These are phyloP conservation scores for Erythrophleum ivorense DNA, from an alignment of 331 rosid genomes.

Conservation along the genomic window DNA sequence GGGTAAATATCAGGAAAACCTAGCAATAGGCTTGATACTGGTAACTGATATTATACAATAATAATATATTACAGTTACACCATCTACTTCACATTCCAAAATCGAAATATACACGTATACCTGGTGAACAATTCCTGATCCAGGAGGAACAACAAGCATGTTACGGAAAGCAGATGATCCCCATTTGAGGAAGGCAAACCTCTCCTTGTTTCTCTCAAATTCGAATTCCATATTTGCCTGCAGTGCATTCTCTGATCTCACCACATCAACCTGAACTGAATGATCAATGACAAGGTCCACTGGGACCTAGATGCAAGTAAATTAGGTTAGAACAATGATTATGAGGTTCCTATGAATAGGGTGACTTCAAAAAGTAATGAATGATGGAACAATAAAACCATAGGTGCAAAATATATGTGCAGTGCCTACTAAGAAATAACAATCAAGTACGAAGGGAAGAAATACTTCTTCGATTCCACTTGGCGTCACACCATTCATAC, in stretches of 20 bases:
- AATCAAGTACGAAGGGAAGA: neutral
- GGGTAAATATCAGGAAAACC: neutral
- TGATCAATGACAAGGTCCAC: neutral
- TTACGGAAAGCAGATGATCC: slow-evolving; percentile 43
- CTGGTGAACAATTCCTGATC: slow-evolving; percentile 40
- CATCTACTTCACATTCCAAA: neutral
- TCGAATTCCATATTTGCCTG: slow-evolving; percentile 47
- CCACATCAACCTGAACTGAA: neutral
- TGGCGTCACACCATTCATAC: too few relatives aligned
- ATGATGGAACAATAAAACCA: neutral
- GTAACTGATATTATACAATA: neutral
- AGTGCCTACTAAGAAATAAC: neutral
- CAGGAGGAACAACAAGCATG: neutral
- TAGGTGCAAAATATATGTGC: neutral
- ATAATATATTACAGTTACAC: too few relatives aligned
- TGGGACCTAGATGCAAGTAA: neutral
- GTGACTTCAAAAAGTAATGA: neutral
- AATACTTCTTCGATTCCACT: neutral
- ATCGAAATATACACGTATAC: neutral
- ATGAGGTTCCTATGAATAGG: neutral
- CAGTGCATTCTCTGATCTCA: neutral
- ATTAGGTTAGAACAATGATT: neutral
- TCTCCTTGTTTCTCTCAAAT: slow-evolving; percentile 41
- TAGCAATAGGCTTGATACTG: neutral
- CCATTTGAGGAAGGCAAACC: slow-evolving; percentile 47